These are phyloP conservation scores for Ramalina intermedia DNA, from an alignment of 495 filamentous ascomycete genomes.

Conservation along the genomic window DNA sequence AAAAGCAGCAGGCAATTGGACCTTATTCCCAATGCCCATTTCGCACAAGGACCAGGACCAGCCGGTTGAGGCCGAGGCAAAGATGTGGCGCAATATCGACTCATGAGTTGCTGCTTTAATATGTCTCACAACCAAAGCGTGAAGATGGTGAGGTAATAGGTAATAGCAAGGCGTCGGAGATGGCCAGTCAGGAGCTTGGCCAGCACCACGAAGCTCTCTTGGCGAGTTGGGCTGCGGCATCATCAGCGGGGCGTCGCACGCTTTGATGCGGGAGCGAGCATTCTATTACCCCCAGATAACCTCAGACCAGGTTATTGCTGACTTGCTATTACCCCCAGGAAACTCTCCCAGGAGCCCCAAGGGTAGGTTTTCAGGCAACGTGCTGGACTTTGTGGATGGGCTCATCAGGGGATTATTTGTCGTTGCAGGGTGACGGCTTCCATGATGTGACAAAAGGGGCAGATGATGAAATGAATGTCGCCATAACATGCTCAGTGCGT, in stretches of 20 bases:
- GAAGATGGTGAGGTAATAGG: too few relatives aligned
- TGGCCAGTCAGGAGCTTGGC: neutral
- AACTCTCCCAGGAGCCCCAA: neutral
- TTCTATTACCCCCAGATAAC: neutral
- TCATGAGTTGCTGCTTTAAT: neutral
- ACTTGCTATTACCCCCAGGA: neutral
- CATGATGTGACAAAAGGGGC: too few relatives aligned
- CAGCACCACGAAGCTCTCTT: neutral
- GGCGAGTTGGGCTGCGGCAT: neutral
- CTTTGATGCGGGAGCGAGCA: neutral
- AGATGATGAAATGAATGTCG: neutral
- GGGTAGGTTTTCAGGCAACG: neutral
- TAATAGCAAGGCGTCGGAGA: too few relatives aligned
- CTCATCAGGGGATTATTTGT: too few relatives aligned
- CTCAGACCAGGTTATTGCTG: neutral
- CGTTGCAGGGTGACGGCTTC: too few relatives aligned
- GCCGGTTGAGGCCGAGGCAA: too few relatives aligned
- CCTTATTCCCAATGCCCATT: too few relatives aligned
- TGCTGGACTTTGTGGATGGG: neutral
- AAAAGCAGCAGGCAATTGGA: neutral
- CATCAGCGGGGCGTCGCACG: neutral
- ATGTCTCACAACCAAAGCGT: neutral
- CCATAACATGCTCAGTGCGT: neutral
- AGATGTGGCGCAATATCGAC: neutral
- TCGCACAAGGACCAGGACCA: neutral